Conservation (phyloP, 73 alveolate species). For the Vitrella brassicaformis region DNA sequence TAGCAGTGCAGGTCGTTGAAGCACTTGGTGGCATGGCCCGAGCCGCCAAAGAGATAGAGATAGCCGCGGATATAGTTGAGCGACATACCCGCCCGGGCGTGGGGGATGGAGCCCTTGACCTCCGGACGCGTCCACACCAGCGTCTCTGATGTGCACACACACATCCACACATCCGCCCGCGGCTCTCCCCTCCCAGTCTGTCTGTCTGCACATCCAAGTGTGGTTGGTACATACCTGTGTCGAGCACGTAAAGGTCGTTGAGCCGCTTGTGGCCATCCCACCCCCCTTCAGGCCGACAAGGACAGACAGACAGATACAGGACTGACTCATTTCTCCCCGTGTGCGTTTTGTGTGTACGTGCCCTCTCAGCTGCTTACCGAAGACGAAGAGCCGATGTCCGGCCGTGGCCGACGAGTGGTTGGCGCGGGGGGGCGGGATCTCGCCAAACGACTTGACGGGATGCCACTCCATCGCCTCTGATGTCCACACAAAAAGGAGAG, state of each 20-base stretch:
- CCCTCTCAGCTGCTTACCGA: background rate
- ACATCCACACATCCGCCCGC: no score
- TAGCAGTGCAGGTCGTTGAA: background rate
- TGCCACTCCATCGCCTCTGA: slow-evolving; percentile 39
- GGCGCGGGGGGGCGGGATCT: slow-evolving; percentile 69
- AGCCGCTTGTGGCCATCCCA: slow-evolving; percentile 72
- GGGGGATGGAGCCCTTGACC: slow-evolving; percentile 46
- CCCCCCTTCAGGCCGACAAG: no score
- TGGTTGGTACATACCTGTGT: no score
- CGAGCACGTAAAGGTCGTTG: slow-evolving; percentile 51
- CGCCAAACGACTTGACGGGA: slow-evolving; percentile 46
- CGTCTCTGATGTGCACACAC: no score
- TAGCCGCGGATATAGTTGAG: background rate
- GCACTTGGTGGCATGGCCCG: background rate
- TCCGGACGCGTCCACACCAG: slow-evolving; percentile 34
- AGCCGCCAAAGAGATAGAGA: background rate
- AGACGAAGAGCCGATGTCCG: slow-evolving; percentile 5
- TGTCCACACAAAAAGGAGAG: no score
- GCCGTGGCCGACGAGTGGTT: slow-evolving; percentile 58
- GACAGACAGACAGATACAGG: slow-evolving; percentile 59
- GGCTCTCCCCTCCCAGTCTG: no score
- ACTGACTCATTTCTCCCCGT: background rate
- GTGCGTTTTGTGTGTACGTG: background rate
- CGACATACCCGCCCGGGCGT: slow-evolving; percentile 17
- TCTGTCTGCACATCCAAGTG: no score